Evolutionary conservation across 2,329 filamentous ascomycete species (phyloP), one percentile per base, ranked within the genome.

Genomic region (Cadophora sp.): DNA sequence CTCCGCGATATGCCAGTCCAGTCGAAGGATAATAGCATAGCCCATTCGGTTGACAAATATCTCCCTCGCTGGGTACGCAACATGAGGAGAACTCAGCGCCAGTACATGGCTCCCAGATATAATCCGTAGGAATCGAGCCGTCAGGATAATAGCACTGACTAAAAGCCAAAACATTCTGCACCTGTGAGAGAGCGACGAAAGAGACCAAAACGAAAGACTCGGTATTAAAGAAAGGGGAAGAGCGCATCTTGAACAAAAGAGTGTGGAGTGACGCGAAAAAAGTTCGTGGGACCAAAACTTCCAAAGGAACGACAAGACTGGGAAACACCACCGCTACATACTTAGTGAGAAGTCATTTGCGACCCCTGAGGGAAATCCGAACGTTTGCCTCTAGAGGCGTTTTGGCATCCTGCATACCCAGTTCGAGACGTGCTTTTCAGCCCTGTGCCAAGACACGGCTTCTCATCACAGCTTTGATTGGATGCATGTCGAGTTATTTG

Each of bases 61-160:
- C 68, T 33, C 66, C 65, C 39, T 70, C 68, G 43, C 65, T 68
- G 13, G 70, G 68, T 14, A 70, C 64, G 43, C 70, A 72, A 27
- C 70, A 72, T 4, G 64, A 64, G 1, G 68, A 70, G 36, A 66
- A 65, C 30, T 70, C 45, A 4, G 55, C 59, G 18, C 66, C 68
- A 11, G 60, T 65, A 58, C 68, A 70, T 27, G 70, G 66, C 30
- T 66, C 62, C 67, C 68, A 72, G 7, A 72, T n/a, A 30, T 66
- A 70, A 61, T 72, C 70, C 6, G 51, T 66, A 5, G 70, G 70
- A 18, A 72, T 69, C 20, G 68, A 70, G 13, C 70, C 70, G 59
- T 72, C 68, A 2, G 70, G 68, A 33, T 68, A 72, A 67, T 70
- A 72, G 41, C 70, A 70, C 33, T 70, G 68, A 20, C 24, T 47